Percentiles rank a stretch among this genome's conserved stretches.
Evolutionary conservation across 352 stramenopile genomes (phyloP).

Genomic region (Phytophthora parvispora): DNA sequence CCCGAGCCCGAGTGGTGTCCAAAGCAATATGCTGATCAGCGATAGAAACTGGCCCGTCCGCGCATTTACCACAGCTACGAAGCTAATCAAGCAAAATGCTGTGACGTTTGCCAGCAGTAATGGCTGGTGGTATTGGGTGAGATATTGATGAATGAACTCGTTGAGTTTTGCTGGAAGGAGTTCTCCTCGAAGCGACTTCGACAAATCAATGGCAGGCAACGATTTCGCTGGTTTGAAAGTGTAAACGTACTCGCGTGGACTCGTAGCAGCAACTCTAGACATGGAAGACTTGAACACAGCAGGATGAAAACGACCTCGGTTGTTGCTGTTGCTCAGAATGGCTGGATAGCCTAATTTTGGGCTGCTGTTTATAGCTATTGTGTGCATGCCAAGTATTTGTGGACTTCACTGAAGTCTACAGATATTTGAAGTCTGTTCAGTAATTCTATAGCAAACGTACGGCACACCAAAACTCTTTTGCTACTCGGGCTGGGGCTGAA

Average conservation of each 20-base stretch:
- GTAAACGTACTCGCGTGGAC: not conserved
- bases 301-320: too few relatives aligned
- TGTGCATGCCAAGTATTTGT: too few relatives aligned
- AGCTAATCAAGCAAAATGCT: constrained; percentile 25
- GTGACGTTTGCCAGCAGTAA: constrained; percentile 32
- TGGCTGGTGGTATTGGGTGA: constrained; percentile 26
- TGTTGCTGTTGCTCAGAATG: too few relatives aligned
- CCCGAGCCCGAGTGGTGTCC: constrained; percentile 29
- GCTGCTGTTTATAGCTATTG: too few relatives aligned
- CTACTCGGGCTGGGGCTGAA: too few relatives aligned
- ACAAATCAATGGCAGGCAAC: constrained; percentile 30
- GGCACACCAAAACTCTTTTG: too few relatives aligned
- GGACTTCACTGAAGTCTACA: too few relatives aligned
- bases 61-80: constrained; percentile 22
- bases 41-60: constrained; percentile 19
- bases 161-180: constrained; percentile 11
- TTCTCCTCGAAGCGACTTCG: constrained; percentile 30
- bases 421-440: too few relatives aligned
- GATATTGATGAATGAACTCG: constrained; percentile 9
- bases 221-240: constrained; percentile 15
- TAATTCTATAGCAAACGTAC: too few relatives aligned
- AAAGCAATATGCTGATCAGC: constrained; percentile 21
- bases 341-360: not conserved
- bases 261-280: not conserved
- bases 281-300: not conserved